Evolutionary conservation across 208 protist species (phyloP).

Genomic region (Leptomonas pyrrhocoris): DNA sequence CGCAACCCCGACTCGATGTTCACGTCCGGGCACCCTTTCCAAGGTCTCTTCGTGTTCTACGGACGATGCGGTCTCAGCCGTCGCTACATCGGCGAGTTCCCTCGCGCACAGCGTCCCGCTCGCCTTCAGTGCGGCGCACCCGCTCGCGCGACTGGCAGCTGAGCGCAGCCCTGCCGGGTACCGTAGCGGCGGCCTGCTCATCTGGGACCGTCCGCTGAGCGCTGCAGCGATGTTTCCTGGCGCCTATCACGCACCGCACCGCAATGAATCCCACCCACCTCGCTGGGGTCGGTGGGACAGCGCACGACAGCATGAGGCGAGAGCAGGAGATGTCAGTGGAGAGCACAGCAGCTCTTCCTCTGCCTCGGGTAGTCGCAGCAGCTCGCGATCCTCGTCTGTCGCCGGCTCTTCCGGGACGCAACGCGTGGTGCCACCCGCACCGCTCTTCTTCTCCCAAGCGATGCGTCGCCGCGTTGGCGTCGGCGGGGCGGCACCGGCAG

Average conservation of each 20-base stretch:
- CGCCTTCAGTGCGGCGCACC: slow-evolving; percentile 17
- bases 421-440: neutral
- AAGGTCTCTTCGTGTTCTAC: no score
- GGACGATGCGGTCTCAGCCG: no score
- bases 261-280: no score
- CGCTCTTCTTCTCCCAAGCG: neutral
- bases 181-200: slow-evolving; percentile 1
- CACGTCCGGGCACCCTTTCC: no score
- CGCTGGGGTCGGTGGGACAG: neutral
- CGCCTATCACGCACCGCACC: neutral
- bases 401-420: neutral
- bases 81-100: neutral
- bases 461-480: neutral
- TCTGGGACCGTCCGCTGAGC: slow-evolving; percentile 12
- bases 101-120: slow-evolving; percentile 11
- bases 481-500: neutral
- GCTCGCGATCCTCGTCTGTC: neutral
- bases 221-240: neutral
- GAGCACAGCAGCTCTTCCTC: neutral
- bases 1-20: no score
- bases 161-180: slow-evolving; percentile 18
- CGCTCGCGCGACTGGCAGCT: neutral
- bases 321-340: neutral
- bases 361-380: neutral
- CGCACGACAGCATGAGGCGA: neutral